Evolutionary conservation across 1,284 basidiomycete genomes (phyloP).

Genomic region (Cryptococcus deneoformans): DNA sequence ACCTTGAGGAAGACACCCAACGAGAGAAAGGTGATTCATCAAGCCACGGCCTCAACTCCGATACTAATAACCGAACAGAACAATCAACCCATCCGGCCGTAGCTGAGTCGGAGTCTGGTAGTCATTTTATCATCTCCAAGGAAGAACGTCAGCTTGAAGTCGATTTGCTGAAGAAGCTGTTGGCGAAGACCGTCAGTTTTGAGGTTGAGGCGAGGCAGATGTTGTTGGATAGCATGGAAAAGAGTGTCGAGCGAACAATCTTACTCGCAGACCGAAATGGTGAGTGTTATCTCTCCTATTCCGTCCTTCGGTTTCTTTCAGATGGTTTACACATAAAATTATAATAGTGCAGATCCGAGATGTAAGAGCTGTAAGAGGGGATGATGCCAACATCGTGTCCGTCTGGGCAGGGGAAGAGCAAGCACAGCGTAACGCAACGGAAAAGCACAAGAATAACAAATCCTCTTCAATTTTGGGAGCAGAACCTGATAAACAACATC

Average conservation of each 20-base stretch:
- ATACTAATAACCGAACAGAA: not conserved
- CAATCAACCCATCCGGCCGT: not conserved
- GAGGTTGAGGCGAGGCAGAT: constrained; percentile 42
- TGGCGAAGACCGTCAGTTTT: constrained; percentile 33
- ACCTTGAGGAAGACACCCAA: not conserved
- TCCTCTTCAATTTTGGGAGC: not conserved
- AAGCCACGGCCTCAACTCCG: not conserved
- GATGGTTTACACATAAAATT: no score
- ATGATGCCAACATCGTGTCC: constrained; percentile 23
- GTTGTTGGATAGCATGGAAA: constrained; percentile 41
- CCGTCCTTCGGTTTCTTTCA: no score
- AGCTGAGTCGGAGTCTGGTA: not conserved
- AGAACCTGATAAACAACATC: not conserved
- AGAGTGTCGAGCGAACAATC: constrained; percentile 36
- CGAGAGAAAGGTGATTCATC: not conserved
- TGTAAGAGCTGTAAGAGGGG: constrained; percentile 26
- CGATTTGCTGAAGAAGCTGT: constrained; percentile 30
- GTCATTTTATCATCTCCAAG: not conserved
- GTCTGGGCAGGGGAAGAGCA: constrained; percentile 26
- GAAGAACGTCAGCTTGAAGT: constrained; percentile 20
- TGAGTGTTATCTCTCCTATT: constrained; percentile 12
- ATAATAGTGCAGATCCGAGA: constrained; percentile 40
- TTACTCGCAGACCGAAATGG: constrained; percentile 44
- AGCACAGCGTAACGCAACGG: not conserved
- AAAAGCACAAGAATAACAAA: not conserved